Base-by-base conservation (phyloP, 2,329 filamentous ascomycete genomes). In the Lasiodiplodia gonubiensis region DNA sequence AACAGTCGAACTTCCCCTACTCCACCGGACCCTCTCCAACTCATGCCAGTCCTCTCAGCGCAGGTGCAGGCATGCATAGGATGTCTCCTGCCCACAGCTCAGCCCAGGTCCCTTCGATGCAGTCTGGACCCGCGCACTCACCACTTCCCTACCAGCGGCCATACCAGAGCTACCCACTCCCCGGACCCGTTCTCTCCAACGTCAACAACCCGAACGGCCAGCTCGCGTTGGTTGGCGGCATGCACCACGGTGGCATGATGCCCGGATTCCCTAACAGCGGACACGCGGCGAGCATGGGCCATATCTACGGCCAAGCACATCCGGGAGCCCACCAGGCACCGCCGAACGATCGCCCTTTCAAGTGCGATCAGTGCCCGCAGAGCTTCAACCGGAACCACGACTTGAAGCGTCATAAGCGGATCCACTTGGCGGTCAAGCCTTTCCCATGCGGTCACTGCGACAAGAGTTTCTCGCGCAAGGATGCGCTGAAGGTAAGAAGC, bases 381-480 rank as follows among this genome's bases (percentile, higher is more conserved):
- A 94, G 92, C 46, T 99, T 99, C 82, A 98, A 97, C 78, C 86
- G 95, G 4, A 98, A 98, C 71, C 95, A 98, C 76, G 95, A 98
- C 75, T 80, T 98, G 73, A 99, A 99, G 81, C 87, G 95, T 63
- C 95, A 99, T 79, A 97, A 97, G 84, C 85, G 93, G 60, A 98
- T 98, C 68, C 95, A 99, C 79, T 81, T 98, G 68, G 92, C 93
- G 0, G 92, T 98, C 49, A 99, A 99, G 84, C 95, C 95, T 0
- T 98, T 94, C 78, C 94, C 94, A 0, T 99, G 95, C 78, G 88
- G 84, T 7, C 90, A 91, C 74, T 99, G 95, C 77, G 93, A 97
- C 69, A 98, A 98, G 86, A 95, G 92, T 77, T 99, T 99, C 75
- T 97, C 94, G 3, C 86, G 95, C 68, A 98, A 98, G 78, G 95